Evolutionary conservation across 495 filamentous ascomycete species (phyloP), one percentile per base, ranked within the genome.

Genomic region (Aspergillus sclerotiicarbonarius): DNA sequence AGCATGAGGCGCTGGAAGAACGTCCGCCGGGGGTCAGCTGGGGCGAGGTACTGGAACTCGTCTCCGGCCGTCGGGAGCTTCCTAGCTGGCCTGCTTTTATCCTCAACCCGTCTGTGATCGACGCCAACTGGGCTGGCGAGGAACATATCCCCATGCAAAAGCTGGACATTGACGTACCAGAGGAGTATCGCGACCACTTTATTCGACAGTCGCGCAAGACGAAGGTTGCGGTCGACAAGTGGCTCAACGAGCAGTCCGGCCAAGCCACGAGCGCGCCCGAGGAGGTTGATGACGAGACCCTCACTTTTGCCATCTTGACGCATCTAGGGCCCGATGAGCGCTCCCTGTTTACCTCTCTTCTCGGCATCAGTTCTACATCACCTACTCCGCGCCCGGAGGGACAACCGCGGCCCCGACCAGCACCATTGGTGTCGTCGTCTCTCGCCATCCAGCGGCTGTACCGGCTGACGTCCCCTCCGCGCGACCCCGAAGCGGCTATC

Each of bases 41-140:
- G 95, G 92, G 93, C 1, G 95, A 98, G 62, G 90, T 98, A 7
- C 78, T 99, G 21, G 94, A 99, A 72, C 84, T 90, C 60, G 91
- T 96, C 6, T 92, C 90, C 55, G 92, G 92, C 8, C 84, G 92
- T 54, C 80, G 89, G 29, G 89, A 94, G 49, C 78, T 97, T 44
- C 94, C 94, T 3, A 73, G 75, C 43, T 96, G 92, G 92, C 92
- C 92, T 19, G 88, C 91, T 0, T 95, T 96, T 62, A 83, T 86
- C 57, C 82, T 95, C 62, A 81, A 82, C 18, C 62, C 72, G 18
- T 65, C 76, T 1, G 64, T 75, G 4, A 60, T 70, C 13, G 83
- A 83, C 16, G 73, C 91, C 0, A 84, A 84, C 9, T 79, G 84
- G 37, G 72, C 78, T 5, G 67, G 66, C 25, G 73, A 77, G 41